Evolutionary conservation across 768 basidiomycete species (phyloP).

Genomic region (Lentinula sp.): DNA sequence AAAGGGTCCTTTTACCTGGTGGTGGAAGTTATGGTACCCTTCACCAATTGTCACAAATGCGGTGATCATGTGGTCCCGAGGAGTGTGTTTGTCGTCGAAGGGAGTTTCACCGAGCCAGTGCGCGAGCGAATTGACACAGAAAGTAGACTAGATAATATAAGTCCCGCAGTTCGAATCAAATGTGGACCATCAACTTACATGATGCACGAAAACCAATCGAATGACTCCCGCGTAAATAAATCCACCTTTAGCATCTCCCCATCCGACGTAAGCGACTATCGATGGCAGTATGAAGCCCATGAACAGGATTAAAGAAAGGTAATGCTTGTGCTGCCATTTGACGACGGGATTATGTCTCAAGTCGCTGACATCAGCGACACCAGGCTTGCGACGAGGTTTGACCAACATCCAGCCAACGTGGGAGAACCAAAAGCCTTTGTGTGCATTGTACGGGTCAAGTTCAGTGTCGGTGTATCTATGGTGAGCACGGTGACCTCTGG

Average conservation of each 20-base stretch:
- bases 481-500: slow-evolving; percentile 86
- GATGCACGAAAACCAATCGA: slow-evolving; percentile 81
- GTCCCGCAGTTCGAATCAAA: background rate
- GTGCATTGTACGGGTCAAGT: slow-evolving; percentile 92
- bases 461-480: slow-evolving; percentile 97
- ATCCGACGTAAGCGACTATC: slow-evolving; percentile 67
- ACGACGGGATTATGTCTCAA: slow-evolving; percentile 75
- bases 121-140: slow-evolving; percentile 95
- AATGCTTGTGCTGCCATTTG: slow-evolving; percentile 84
- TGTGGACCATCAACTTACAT: slow-evolving; percentile 42
- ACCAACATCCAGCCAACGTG: slow-evolving; percentile 93
- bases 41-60: slow-evolving; percentile 91
- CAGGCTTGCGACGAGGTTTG: slow-evolving; percentile 85
- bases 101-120: slow-evolving; percentile 94
- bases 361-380: slow-evolving; percentile 87
- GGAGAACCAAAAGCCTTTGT: slow-evolving; percentile 81
- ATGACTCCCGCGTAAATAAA: slow-evolving; percentile 80
- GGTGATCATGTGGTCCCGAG: slow-evolving; percentile 83
- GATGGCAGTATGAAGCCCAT: slow-evolving; percentile 76
- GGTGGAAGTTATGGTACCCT: slow-evolving; percentile 99
- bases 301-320: slow-evolving; percentile 59
- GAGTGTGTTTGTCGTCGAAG: slow-evolving; percentile 94
- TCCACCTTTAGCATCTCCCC: slow-evolving; percentile 86
- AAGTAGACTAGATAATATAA: slow-evolving; percentile 65
- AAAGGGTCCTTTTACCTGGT: slow-evolving; percentile 32